These are phyloP conservation scores for Arabidopsis suecica DNA, from an alignment of 345 rosid genomes.

Conservation along the genomic window DNA sequence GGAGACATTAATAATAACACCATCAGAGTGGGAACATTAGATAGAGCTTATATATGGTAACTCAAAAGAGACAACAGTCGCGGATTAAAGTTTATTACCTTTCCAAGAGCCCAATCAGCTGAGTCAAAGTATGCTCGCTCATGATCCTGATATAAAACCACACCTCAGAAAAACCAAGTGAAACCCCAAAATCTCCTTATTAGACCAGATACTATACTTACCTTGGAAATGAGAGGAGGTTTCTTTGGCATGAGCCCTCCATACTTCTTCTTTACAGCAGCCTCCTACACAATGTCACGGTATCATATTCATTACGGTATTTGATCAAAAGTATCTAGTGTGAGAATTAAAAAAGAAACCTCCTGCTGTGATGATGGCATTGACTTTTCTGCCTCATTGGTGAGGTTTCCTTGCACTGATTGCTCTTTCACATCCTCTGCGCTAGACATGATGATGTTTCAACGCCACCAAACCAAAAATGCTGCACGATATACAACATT, in stretches of 20 bases:
- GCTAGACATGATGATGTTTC: slow-evolving; percentile 53
- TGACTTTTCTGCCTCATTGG: slow-evolving; percentile 48
- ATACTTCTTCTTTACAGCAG: slow-evolving; percentile 76
- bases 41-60: slow-evolving; percentile 22
- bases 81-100: slow-evolving; percentile 54
- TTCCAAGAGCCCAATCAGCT: slow-evolving; percentile 99
- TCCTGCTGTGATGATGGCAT: slow-evolving; percentile 70
- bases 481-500: slow-evolving; percentile 38
- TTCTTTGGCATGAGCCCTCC: slow-evolving; percentile 98
- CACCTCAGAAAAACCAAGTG: slow-evolving; percentile 15
- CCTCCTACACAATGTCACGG: slow-evolving; percentile 57
- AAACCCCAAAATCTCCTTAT: neutral
- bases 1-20: slow-evolving; percentile 1
- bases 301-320: neutral
- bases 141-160: slow-evolving; percentile 64
- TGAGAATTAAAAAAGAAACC: slow-evolving; percentile 48
- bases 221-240: slow-evolving; percentile 99
- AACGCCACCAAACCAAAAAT: slow-evolving; percentile 39
- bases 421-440: slow-evolving; percentile 61
- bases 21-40: slow-evolving; percentile 21
- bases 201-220: slow-evolving; percentile 23
- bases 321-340: slow-evolving; percentile 1
- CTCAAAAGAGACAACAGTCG: slow-evolving; percentile 4
- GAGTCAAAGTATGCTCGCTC: slow-evolving; percentile 98
- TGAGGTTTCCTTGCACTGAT: slow-evolving; percentile 53